Conservation (phyloP, 176 grass and related monocot genomes). For the Bolboschoenus planiculmis region DNA sequence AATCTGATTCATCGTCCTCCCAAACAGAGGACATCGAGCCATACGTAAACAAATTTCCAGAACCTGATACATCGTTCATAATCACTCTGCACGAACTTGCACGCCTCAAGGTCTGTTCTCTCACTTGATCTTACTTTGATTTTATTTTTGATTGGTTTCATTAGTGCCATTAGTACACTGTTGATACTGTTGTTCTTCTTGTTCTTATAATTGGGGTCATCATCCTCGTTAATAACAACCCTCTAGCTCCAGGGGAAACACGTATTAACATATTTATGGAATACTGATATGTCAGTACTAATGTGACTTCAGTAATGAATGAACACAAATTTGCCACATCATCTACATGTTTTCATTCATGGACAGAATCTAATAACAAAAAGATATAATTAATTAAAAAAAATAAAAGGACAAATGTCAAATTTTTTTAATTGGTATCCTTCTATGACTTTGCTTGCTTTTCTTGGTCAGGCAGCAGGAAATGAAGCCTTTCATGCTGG, state of each 20-base stretch:
- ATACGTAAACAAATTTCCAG: conserved; percentile 24
- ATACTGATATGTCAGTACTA: neutral
- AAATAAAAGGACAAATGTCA: neutral
- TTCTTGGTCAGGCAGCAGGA: conserved; percentile 52
- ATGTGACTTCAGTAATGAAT: neutral
- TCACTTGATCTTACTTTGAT: neutral
- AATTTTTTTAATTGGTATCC: neutral
- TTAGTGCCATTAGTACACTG: neutral
- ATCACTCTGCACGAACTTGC: conserved; percentile 47
- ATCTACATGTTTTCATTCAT: neutral
- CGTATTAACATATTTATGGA: neutral
- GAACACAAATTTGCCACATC: neutral
- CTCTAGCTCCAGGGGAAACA: neutral
- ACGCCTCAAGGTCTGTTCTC: conserved; percentile 46
- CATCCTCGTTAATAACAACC: neutral
- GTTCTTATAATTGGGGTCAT: neutral
- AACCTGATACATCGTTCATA: conserved; percentile 38
- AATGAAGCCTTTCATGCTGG: conserved; percentile 85
- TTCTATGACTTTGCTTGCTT: conserved; percentile 23
- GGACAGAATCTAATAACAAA: too few species aligned
- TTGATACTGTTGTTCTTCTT: neutral
- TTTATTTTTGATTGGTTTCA: neutral
- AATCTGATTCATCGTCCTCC: neutral
- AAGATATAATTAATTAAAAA: neutral
- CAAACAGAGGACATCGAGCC: neutral